A percentile compares a stretch with the other conserved stretches of the same genome.
phyloP scores from a whole-genome alignment of 2,329 filamentous ascomycete species.

The Claviceps spartinae region DNA sequence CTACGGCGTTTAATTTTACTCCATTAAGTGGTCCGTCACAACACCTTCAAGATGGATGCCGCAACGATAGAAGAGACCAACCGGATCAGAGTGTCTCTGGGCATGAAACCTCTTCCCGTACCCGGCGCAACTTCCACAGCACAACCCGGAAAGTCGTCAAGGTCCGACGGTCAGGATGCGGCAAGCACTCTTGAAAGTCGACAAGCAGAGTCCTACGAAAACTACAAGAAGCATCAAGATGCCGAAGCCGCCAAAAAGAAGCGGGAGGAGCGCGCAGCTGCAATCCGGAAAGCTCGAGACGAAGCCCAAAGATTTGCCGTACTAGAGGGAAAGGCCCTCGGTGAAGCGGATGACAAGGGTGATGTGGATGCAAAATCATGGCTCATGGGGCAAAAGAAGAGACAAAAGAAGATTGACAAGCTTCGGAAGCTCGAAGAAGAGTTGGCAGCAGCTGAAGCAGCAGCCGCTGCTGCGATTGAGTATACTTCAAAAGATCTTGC shows the following conservation, averaged over 20 bases:
- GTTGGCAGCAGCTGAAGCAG: constrained; percentile 59
- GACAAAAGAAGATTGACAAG: constrained; percentile 80
- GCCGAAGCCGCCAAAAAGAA: constrained; percentile 65
- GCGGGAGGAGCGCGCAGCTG: constrained; percentile 67
- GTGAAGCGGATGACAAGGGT: constrained; percentile 53
- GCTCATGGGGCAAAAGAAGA: constrained; percentile 81
- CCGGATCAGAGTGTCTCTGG: constrained; percentile 76
- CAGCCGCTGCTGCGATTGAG: constrained; percentile 46
- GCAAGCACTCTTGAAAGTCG: constrained; percentile 76
- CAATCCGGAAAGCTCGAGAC: constrained; percentile 79
- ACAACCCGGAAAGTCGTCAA: constrained; percentile 31
- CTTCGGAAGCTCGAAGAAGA: constrained; percentile 62
- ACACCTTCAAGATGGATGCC: constrained; percentile 36
- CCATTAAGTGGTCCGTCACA: not conserved
- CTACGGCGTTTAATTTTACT: not conserved
- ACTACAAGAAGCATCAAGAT: constrained; percentile 51
- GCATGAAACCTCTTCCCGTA: constrained; percentile 78
- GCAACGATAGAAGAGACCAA: constrained; percentile 88
- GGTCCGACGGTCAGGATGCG: constrained; percentile 48
- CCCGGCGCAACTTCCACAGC: constrained; percentile 43
- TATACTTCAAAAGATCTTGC: constrained; percentile 80
- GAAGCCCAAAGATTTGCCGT: constrained; percentile 61
- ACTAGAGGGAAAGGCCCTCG: constrained; percentile 72
- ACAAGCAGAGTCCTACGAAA: constrained; percentile 58
- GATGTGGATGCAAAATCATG: constrained; percentile 71